A percentile compares a stretch with the other conserved stretches of the same genome.
Evolutionary conservation across 1,139 yeast species (phyloP).

Genomic region (Yamadazyma siamensis): DNA sequence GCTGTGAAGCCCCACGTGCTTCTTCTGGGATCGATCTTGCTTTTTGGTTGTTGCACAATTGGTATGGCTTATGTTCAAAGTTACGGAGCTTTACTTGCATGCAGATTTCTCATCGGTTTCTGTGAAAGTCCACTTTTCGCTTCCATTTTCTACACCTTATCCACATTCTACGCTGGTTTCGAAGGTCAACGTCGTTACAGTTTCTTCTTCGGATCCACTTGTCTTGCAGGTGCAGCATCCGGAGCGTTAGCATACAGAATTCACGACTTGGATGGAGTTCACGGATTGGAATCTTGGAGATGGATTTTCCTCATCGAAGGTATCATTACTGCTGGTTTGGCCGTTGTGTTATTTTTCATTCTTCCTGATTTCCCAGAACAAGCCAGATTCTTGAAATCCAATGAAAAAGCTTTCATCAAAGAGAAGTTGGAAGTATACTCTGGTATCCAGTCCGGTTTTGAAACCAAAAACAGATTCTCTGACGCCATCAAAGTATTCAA

Average conservation of each 20-base stretch:
- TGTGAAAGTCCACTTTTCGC: slow-evolving; percentile 73
- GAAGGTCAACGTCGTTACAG: slow-evolving; percentile 71
- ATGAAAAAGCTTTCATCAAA: slow-evolving; percentile 49
- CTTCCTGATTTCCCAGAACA: slow-evolving; percentile 50
- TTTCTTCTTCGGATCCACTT: slow-evolving; percentile 53
- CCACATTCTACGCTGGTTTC: slow-evolving; percentile 51
- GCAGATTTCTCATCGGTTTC: slow-evolving; percentile 62
- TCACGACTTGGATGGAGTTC: slow-evolving; percentile 33
- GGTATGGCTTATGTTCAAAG: slow-evolving; percentile 63
- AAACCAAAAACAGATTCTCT: slow-evolving; percentile 37
- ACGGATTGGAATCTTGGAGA: slow-evolving; percentile 57
- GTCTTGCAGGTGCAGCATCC: slow-evolving; percentile 41
- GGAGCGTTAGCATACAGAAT: slow-evolving; percentile 44
- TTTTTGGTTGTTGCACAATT: slow-evolving; percentile 62
- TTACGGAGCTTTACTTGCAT: slow-evolving; percentile 56
- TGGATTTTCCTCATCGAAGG: slow-evolving; percentile 79
- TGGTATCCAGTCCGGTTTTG: slow-evolving; percentile 54
- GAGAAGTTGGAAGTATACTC: slow-evolving; percentile 50
- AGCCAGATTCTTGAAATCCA: slow-evolving; percentile 47
- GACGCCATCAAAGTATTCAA: slow-evolving; percentile 45
- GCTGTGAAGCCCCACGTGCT: slow-evolving; percentile 61
- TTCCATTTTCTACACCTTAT: slow-evolving; percentile 64
- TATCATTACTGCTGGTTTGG: slow-evolving; percentile 59
- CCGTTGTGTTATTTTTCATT: slow-evolving; percentile 55
- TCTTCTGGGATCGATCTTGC: slow-evolving; percentile 52